Base-by-base conservation (phyloP, 306 rosid genomes). In the Citrullus colocynthis region DNA sequence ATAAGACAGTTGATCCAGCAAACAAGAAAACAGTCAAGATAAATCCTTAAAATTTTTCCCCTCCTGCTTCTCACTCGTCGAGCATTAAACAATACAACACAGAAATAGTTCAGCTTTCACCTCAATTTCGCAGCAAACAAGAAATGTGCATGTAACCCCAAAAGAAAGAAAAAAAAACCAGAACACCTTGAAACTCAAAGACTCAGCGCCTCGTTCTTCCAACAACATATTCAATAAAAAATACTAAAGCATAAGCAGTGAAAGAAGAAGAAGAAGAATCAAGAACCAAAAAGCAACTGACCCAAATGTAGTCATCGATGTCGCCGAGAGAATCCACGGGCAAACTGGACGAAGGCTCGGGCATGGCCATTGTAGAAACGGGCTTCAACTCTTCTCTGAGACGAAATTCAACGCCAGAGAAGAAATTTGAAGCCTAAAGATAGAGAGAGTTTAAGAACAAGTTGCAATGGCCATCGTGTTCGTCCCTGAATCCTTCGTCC, bases 291-390 rank as follows among this genome's bases (percentile, higher is more conserved):
- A 61, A 15, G 48, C 36, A 17, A 74, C 90, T 66, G 72, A 95
- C 98, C 96, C 76, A 54, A 81, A 80, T 83, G 89, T 85, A 90
- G 81, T 92, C 98, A 15, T 95, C 89, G 78, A 95, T 93, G 67
- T 90, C 85, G 59, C 73, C 85, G 59, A 91, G 87, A 15, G 78
- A 81, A 78, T 85, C 91, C 55, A 66, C 5, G 11, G 75, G 11
- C 61, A 83, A 62, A 16, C 52, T 74, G 78, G 80, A 45, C 48
- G 78, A 69, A 28, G 81, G 71, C 52, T 78, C 82, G 51, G 76
- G 78, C 48, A 78, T 67, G 1, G 97, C 88, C 97, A 92, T 89
- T 44, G 73, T 18, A 36, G 39, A 60, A 63, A 73, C 58, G 36
- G 34, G 21, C 51, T 60, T 8, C 21, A 60, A 44, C 11, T 12